phyloP scores from a whole-genome alignment of 2,329 filamentous ascomycete genomes.

The Pseudogymnoascus sp. region DNA sequence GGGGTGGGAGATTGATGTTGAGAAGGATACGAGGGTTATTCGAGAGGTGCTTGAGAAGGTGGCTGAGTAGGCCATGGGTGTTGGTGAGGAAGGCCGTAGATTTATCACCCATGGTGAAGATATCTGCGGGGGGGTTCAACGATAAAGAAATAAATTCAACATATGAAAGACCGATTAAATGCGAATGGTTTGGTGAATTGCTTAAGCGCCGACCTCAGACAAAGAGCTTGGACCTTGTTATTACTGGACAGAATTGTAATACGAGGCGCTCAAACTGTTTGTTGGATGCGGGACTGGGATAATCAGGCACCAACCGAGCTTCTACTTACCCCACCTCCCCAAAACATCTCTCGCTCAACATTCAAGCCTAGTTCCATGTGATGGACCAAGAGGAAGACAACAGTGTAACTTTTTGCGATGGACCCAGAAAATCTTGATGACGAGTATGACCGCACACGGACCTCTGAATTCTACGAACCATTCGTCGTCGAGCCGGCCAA shows the following conservation, averaged over 20 bases:
- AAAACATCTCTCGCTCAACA: neutral
- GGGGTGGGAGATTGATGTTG: conserved; percentile 70
- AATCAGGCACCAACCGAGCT: neutral
- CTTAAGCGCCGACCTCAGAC: neutral
- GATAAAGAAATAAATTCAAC: neutral
- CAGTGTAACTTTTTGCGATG: neutral
- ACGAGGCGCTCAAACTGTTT: neutral
- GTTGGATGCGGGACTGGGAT: neutral
- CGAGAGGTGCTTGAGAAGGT: conserved; percentile 44
- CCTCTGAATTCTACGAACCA: conserved; percentile 13
- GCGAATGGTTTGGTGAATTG: neutral
- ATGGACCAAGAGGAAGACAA: neutral
- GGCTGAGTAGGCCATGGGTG: neutral
- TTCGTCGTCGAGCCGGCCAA: conserved; percentile 12
- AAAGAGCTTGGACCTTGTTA: neutral
- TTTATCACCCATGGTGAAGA: neutral
- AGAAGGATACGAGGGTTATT: conserved; percentile 59
- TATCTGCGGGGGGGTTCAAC: neutral
- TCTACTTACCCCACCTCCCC: neutral
- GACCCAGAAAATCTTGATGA: neutral
- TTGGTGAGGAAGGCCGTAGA: neutral
- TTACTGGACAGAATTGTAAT: neutral
- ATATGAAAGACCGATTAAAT: neutral
- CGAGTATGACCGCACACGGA: neutral
- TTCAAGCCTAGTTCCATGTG: neutral